Conservation (phyloP, 1,284 basidiomycete genomes). For the Singerocomus inundabilis region DNA sequence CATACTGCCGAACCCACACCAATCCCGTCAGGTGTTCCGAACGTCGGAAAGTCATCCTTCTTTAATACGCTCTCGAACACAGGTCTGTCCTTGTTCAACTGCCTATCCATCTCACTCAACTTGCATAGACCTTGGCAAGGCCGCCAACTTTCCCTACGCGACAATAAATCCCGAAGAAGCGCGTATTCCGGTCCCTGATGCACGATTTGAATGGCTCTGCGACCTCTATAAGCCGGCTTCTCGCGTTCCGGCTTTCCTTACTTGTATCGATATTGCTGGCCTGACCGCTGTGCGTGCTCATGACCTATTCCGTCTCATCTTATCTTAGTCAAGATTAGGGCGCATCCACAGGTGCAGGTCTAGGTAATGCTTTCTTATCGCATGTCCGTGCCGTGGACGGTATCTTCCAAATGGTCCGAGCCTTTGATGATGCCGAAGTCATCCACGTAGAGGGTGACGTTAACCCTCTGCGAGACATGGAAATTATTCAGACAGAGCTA, state of each 20-base stretch:
- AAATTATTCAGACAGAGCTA: slow-evolving; percentile 93
- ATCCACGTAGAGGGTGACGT: slow-evolving; percentile 99
- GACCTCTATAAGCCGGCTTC: slow-evolving; percentile 88
- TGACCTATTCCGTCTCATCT: not conserved
- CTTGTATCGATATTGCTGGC: slow-evolving; percentile 99
- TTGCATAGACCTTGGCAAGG: slow-evolving; percentile 84
- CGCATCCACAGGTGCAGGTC: slow-evolving; percentile 96
- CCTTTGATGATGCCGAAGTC: slow-evolving; percentile 98
- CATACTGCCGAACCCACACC: slow-evolving; percentile 12
- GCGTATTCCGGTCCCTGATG: slow-evolving; percentile 95
- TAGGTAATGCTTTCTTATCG: slow-evolving; percentile 97
- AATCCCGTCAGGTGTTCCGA: slow-evolving; percentile 69
- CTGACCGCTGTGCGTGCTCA: slow-evolving; percentile 75
- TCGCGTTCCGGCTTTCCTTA: slow-evolving; percentile 91
- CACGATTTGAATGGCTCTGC: slow-evolving; percentile 93
- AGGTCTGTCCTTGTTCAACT: slow-evolving; percentile 42
- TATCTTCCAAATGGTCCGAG: slow-evolving; percentile 98
- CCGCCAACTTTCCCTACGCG: slow-evolving; percentile 98
- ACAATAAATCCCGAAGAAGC: slow-evolving; percentile 94
- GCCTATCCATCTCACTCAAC: slow-evolving; percentile 2
- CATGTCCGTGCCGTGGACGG: slow-evolving; percentile 98
- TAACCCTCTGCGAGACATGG: slow-evolving; percentile 95
- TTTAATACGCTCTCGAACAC: slow-evolving; percentile 96
- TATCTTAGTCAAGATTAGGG: slow-evolving; percentile 50
- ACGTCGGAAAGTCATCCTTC: slow-evolving; percentile 93